phyloP scores from a whole-genome alignment of 768 basidiomycete species.

The Russula dissimulans region DNA sequence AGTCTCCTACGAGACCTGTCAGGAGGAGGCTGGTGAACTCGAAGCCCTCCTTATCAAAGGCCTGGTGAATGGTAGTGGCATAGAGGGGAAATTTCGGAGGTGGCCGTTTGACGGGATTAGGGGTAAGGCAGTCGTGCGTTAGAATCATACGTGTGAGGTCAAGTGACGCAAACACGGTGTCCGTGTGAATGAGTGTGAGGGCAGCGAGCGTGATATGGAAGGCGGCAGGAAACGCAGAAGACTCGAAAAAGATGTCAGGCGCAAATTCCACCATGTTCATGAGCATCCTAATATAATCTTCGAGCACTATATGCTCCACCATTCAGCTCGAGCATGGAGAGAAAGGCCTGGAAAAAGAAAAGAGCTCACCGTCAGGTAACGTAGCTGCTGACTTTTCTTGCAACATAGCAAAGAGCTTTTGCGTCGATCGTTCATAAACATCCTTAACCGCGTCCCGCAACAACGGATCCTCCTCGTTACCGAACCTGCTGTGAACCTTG shows the following conservation, averaged over 20 bases:
- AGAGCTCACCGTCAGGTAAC: slow-evolving; percentile 75
- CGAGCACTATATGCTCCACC: slow-evolving; percentile 55
- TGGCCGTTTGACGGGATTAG: slow-evolving; percentile 30
- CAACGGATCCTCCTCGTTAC: slow-evolving; percentile 47
- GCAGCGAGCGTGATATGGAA: slow-evolving; percentile 71
- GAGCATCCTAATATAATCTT: slow-evolving; percentile 85
- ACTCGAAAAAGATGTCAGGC: slow-evolving; percentile 73
- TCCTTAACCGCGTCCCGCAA: slow-evolving; percentile 50
- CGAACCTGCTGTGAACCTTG: slow-evolving; percentile 74
- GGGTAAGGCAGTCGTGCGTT: slow-evolving; percentile 61
- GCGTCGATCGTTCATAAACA: slow-evolving; percentile 69
- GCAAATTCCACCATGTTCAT: slow-evolving; percentile 54
- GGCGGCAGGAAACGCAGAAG: slow-evolving; percentile 65
- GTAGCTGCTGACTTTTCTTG: slow-evolving; percentile 59
- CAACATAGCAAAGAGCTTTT: slow-evolving; percentile 57
- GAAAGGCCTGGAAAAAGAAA: background rate
- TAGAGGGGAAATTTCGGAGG: slow-evolving; percentile 57
- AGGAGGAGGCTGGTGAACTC: slow-evolving; percentile 62
- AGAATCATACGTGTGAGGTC: slow-evolving; percentile 72
- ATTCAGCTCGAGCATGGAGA: background rate
- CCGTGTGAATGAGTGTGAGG: slow-evolving; percentile 73
- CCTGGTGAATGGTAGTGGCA: slow-evolving; percentile 48
- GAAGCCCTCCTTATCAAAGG: slow-evolving; percentile 63
- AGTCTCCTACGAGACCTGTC: slow-evolving; percentile 73
- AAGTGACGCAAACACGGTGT: slow-evolving; percentile 73